Base-by-base conservation (phyloP, 2,329 filamentous ascomycete genomes). In the Penicillium frequentans region DNA sequence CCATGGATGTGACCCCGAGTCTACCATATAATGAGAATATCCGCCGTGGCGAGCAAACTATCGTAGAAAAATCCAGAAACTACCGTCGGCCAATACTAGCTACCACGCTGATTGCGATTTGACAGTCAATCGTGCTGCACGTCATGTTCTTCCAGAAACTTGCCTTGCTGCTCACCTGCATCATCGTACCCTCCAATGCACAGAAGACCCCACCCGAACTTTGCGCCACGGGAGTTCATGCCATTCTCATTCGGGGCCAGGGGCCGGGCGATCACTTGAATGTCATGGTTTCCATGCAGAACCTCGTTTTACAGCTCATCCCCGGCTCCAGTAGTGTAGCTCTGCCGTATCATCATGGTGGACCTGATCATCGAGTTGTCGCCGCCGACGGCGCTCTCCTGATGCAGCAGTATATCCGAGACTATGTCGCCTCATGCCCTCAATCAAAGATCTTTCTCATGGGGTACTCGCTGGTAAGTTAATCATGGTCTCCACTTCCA, bases 221-320 rank as follows among this genome's bases (percentile, higher is more conserved):
- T 11, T 67, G 65, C 39, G 65, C 65, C 9, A 61, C 61, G 1
- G 52, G 63, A 4, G 58, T 67, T 8, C 65, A 67, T 55, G 59
- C 63, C 23, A 65, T 67, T 42, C 59, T 67, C 3, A 55, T 61
- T 26, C 63, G 63, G 7, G 64, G 65, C 4, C 59, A 67, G 44
- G 65, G 64, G 8, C 55, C 54, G 4, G 65, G 65, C 26, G 63
- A 67, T 59, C 55, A 65, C 45, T 49, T 66, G 44, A 65, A 66
- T 46, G 65, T 66, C 19, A 51, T 66, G 60, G 59, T 57, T 10
- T 56, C 61, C 1, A 61, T 67, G 31, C 62, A 64, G 26, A 61
- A 65, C 31, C 42, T 67, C 24, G 47, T 67, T 8, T 46, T 66
- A 10, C 46, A 63, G 44, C 55, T 67, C 23, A 64, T 68, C 48